Conservation (phyloP, 768 basidiomycete genomes). For the Russula vinacea region DNA sequence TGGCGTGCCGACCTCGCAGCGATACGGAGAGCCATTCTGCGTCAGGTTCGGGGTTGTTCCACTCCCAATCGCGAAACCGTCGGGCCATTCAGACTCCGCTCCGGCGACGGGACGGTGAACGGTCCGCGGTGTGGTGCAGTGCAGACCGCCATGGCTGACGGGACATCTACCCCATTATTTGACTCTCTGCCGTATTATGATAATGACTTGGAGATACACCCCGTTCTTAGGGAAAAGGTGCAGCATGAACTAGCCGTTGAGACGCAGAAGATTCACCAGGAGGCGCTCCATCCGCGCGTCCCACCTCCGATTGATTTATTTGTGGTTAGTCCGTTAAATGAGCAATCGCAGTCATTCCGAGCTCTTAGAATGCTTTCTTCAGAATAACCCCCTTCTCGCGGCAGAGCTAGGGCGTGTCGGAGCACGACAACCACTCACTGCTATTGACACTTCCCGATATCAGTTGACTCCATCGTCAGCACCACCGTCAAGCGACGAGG, state of each 20-base stretch:
- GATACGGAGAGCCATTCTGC: constrained; percentile 45
- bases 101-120: constrained; percentile 5
- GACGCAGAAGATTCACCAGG: constrained; percentile 49
- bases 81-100: constrained; percentile 29
- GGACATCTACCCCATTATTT: constrained; percentile 45
- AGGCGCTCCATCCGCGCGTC: constrained; percentile 64
- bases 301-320: constrained; percentile 66
- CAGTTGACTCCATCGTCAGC: constrained; percentile 66
- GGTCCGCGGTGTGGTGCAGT: background rate
- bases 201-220: constrained; percentile 80
- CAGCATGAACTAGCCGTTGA: constrained; percentile 75
- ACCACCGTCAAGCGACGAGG: constrained; percentile 62
- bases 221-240: constrained; percentile 68
- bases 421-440: constrained; percentile 57
- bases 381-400: constrained; percentile 69
- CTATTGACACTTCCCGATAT: constrained; percentile 70
- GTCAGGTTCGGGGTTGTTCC: background rate
- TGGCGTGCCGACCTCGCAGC: constrained; percentile 45
- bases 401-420: constrained; percentile 76
- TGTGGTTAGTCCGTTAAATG: constrained; percentile 50
- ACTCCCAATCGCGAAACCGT: constrained; percentile 10
- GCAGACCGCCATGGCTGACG: background rate
- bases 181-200: constrained; percentile 95
- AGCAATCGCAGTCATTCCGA: constrained; percentile 2
- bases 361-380: constrained; percentile 3